Evolutionary conservation across 345 rosid species (phyloP), one percentile per base, ranked within the genome.

Genomic region (Salix brachista): DNA sequence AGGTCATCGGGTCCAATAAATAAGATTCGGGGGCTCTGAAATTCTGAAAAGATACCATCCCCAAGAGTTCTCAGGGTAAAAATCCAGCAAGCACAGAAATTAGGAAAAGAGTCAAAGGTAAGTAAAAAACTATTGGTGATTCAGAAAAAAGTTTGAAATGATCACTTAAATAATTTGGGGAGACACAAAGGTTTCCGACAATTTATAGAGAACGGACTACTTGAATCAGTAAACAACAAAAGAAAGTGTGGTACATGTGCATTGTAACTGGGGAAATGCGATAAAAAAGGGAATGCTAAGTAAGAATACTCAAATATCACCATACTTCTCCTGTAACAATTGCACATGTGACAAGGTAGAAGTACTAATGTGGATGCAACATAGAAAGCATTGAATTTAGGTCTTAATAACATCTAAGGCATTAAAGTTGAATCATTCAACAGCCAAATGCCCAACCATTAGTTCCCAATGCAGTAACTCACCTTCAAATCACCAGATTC

Each of bases 401-500:
- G 34, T 46, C 21, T 48, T 44, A 8, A 70, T 14, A 12, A 73
- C 21, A 71, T 48, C 7, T 46, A 46, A 46, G 18, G 50, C 50
- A 46, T 3, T 46, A 46, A 13, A 13, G 50, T 46, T 46, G 62
- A 71, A 71, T 52, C n/a, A 41, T 14, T 26, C n/a, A 69, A 66
- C 68, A 48, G 67, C 42, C 32, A 77, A 46, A n/a, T 8, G 41
- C 14, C 73, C 30, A 70, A 28, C 64, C 58, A 79, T 67, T 56
- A 58, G 71, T 62, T 28, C 60, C 66, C 28, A 60, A 23, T 64
- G 76, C 44, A 56, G 79, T 69, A 74, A 72, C 90, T 73, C 79
- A 91, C 99, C 99, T 93, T 88, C 75, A 80, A 75, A 82, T 80
- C 85, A 70, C 86, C 86, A 82, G 70, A 67, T 82, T 84, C 87